Evolutionary conservation across 352 stramenopile species (phyloP).

Genomic region (Halophytophthora batemanensis): DNA sequence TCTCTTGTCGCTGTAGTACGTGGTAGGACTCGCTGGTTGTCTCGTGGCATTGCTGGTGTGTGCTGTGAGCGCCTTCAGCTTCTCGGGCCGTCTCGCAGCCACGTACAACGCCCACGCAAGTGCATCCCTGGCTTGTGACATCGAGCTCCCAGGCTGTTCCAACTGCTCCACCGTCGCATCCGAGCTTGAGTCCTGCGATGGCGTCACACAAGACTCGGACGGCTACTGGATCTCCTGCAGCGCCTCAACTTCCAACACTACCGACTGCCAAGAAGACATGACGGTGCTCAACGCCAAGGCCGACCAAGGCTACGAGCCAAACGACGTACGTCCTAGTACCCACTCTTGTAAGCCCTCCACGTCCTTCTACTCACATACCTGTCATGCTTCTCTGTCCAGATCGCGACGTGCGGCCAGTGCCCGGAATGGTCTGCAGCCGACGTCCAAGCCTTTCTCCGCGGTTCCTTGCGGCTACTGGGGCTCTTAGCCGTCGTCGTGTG

Average conservation of each 20-base stretch:
- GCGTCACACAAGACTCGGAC: conserved; percentile 29
- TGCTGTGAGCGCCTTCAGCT: conserved; percentile 59
- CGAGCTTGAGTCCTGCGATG: conserved; percentile 34
- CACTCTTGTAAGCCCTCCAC: too few species aligned
- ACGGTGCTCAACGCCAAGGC: conserved; percentile 47
- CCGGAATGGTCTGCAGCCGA: conserved; percentile 73
- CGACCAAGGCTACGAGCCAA: conserved; percentile 57
- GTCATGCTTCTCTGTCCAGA: conserved; percentile 32
- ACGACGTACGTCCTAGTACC: conserved; percentile 72
- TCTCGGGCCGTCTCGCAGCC: conserved; percentile 53
- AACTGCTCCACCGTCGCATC: conserved; percentile 56
- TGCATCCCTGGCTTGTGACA: conserved; percentile 61
- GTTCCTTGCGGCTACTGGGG: conserved; percentile 58
- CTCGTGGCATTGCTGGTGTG: conserved; percentile 62
- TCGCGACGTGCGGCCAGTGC: conserved; percentile 69
- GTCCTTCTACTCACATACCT: too few species aligned
- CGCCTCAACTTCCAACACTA: conserved; percentile 9
- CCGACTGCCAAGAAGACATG: conserved; percentile 42
- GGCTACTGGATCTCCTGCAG: conserved; percentile 49
- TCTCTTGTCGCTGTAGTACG: conserved; percentile 41
- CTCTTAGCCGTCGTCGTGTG: conserved; percentile 65
- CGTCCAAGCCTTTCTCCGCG: conserved; percentile 65
- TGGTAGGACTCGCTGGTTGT: conserved; percentile 59
- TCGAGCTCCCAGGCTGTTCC: conserved; percentile 59
- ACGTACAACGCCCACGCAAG: conserved; percentile 47